Conservation (phyloP, 805 yeast genomes). For the Komagataella pseudopastoris region DNA sequence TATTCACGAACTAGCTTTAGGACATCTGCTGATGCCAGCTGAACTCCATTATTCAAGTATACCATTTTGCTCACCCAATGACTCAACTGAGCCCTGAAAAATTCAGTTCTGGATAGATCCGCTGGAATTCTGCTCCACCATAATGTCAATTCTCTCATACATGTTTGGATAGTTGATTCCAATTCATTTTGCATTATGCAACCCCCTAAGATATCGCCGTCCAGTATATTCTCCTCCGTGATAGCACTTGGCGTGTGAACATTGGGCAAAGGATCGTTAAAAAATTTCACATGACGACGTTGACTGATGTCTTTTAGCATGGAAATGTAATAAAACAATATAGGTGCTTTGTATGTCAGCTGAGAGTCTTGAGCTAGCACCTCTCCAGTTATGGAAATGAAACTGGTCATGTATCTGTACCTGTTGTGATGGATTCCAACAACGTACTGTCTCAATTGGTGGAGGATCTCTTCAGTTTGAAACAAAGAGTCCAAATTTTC, state of each 20-base stretch:
- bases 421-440: slow-evolving; percentile 68
- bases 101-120: slow-evolving; percentile 71
- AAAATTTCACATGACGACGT: slow-evolving; percentile 56
- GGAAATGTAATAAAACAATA: slow-evolving; percentile 55
- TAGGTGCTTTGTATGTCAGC: slow-evolving; percentile 57
- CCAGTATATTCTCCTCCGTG: slow-evolving; percentile 27
- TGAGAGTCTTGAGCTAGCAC: slow-evolving; percentile 58
- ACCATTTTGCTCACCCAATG: slow-evolving; percentile 64
- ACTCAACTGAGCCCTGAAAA: slow-evolving; percentile 59
- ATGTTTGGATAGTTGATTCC: slow-evolving; percentile 37
- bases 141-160: background rate
- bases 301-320: slow-evolving; percentile 57
- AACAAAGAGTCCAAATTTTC: slow-evolving; percentile 65
- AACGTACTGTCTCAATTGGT: slow-evolving; percentile 57
- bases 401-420: slow-evolving; percentile 67
- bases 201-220: slow-evolving; percentile 46
- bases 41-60: slow-evolving; percentile 32
- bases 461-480: slow-evolving; percentile 70
- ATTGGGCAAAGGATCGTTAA: slow-evolving; percentile 61
- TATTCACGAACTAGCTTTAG: slow-evolving; percentile 40
- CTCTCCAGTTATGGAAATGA: slow-evolving; percentile 50
- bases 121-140: slow-evolving; percentile 31
- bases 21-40: slow-evolving; percentile 38
- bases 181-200: slow-evolving; percentile 23
- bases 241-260: slow-evolving; percentile 9